Evolutionary conservation across 1,284 basidiomycete genomes (phyloP).

Genomic region (Phellopilus nigrolimitatus): DNA sequence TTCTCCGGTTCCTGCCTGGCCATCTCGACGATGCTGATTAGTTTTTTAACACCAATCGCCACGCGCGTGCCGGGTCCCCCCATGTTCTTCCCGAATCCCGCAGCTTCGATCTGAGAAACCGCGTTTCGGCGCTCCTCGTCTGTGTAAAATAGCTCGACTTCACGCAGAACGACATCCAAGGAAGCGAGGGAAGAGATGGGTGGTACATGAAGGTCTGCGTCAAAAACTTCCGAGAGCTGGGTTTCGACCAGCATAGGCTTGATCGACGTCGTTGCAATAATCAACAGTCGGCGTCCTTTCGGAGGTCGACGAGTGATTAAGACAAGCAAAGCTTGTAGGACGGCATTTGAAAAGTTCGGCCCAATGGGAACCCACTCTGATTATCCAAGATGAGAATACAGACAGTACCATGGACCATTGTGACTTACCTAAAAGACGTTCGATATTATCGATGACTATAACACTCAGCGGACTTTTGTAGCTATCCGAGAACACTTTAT

Average conservation of each 20-base stretch:
- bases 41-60: constrained; percentile 91
- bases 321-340: constrained; percentile 89
- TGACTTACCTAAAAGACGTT: constrained; percentile 76
- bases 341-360: constrained; percentile 91
- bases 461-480: constrained; percentile 98
- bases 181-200: constrained; percentile 72
- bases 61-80: constrained; percentile 42
- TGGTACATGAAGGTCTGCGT: constrained; percentile 83
- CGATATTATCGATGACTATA: constrained; percentile 94
- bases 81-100: constrained; percentile 64
- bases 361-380: constrained; percentile 98
- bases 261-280: constrained; percentile 91
- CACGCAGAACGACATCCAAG: constrained; percentile 77
- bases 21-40: constrained; percentile 94
- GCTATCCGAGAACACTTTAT: constrained; percentile 92
- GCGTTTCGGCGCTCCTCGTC: constrained; percentile 56
- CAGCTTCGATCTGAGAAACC: constrained; percentile 66
- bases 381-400: not conserved
- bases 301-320: constrained; percentile 88
- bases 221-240: constrained; percentile 85
- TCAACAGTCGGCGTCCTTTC: constrained; percentile 90
- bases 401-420: not conserved
- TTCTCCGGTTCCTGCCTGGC: constrained; percentile 88
- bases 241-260: constrained; percentile 86
- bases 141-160: constrained; percentile 74